These are phyloP conservation scores for Rubus parviflorus DNA, from an alignment of 306 rosid species.

Conservation along the genomic window DNA sequence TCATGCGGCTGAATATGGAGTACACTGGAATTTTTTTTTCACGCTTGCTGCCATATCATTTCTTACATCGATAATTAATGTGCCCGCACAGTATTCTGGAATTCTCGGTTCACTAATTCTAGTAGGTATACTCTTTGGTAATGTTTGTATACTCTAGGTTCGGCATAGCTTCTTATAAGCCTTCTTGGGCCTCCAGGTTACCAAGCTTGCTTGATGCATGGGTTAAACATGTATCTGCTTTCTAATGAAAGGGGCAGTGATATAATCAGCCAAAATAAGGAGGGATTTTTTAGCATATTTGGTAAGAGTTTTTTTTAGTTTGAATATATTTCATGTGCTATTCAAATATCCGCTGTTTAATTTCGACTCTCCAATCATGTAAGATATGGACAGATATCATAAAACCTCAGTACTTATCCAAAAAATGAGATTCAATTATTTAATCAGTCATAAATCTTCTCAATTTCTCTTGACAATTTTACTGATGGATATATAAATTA, in stretches of 20 bases:
- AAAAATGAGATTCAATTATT: neutral
- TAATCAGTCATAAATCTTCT: neutral
- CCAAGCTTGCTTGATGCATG: conserved; percentile 63
- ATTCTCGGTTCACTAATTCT: conserved; percentile 64
- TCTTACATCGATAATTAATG: conserved; percentile 59
- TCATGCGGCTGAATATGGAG: conserved; percentile 91
- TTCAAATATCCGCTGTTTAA: neutral
- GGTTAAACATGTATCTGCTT: conserved; percentile 66
- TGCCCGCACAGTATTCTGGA: conserved; percentile 69
- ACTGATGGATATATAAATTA: neutral
- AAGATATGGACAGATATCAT: neutral
- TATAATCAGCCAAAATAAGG: conserved; percentile 92
- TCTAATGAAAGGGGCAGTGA: conserved; percentile 74
- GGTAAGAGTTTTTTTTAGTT: conserved; percentile 47
- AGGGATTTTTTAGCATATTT: conserved; percentile 84
- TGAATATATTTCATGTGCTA: neutral
- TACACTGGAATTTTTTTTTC: conserved; percentile 97
- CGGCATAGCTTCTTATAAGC: conserved; percentile 19
- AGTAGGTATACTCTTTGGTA: conserved; percentile 59
- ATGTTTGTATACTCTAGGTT: conserved; percentile 9
- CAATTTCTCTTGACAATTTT: neutral
- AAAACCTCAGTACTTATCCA: neutral
- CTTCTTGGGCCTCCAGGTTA: conserved; percentile 51
- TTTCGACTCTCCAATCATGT: neutral
- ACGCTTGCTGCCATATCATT: conserved; percentile 83